Conservation (phyloP, 2,329 filamentous ascomycete genomes). For the Dactylellina parvicollis region DNA sequence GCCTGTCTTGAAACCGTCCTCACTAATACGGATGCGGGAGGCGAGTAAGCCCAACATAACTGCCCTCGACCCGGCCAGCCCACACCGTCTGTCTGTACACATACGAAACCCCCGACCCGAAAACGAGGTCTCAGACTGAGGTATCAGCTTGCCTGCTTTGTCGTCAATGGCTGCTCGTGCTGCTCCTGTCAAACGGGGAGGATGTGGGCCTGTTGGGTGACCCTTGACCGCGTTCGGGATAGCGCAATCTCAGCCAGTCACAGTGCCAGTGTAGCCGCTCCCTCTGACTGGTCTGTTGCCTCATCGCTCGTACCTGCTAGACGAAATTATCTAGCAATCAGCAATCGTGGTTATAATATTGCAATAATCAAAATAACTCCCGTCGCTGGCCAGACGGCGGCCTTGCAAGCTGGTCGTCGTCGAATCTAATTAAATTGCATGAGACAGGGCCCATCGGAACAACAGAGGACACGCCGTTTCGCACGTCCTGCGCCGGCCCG, state of each 20-base stretch:
- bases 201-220: slow-evolving; percentile 19
- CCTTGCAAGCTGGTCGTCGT: background rate
- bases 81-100: no score
- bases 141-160: slow-evolving; percentile 33
- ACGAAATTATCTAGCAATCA: slow-evolving; percentile 32
- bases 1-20: slow-evolving; percentile 53
- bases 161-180: slow-evolving; percentile 33
- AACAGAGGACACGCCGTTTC: slow-evolving; percentile 3
- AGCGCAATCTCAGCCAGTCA: slow-evolving; percentile 55
- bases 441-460: slow-evolving; percentile 35
- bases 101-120: slow-evolving; percentile 34
- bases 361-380: background rate
- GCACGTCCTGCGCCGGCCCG: slow-evolving; percentile 35
- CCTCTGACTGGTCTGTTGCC: slow-evolving; percentile 42
- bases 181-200: slow-evolving; percentile 33
- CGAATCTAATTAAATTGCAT: slow-evolving; percentile 22
- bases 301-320: slow-evolving; percentile 19
- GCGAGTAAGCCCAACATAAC: slow-evolving; percentile 41
- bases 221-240: slow-evolving; percentile 47
- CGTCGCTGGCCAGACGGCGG: background rate
- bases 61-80: background rate
- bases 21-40: slow-evolving; percentile 54
- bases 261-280: slow-evolving; percentile 48
- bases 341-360: background rate
- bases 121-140: slow-evolving; percentile 41